Conservation (phyloP, 257 asterid genomes). For the Penstemon davidsonii region DNA sequence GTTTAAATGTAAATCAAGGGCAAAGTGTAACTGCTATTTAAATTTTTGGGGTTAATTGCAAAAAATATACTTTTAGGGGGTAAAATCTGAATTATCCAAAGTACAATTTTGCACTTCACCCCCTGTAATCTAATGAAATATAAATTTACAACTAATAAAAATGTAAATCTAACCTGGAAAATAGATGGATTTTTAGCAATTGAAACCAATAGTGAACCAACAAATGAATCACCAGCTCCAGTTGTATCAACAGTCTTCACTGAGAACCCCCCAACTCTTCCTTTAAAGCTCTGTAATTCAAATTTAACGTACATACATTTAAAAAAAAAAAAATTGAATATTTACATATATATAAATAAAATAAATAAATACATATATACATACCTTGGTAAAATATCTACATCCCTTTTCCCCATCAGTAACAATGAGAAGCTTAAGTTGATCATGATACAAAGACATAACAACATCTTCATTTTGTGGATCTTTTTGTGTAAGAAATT, state of each 20-base stretch:
- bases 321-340: no score
- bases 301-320: no score
- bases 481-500: conserved; percentile 83
- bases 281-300: conserved; percentile 63
- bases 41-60: no score
- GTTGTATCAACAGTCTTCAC: conserved; percentile 93
- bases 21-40: no score
- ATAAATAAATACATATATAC: background rate
- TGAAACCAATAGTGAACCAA: conserved; percentile 81
- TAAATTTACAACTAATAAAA: no score
- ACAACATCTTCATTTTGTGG: conserved; percentile 86
- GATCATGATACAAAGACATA: conserved; percentile 75
- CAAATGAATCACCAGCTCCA: conserved; percentile 99
- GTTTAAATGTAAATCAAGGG: no score
- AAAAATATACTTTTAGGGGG: no score
- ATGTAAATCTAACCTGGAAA: conserved; percentile 49
- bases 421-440: conserved; percentile 81
- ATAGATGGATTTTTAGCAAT: conserved; percentile 69
- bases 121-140: no score
- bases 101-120: no score
- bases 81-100: background rate
- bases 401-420: conserved; percentile 98
- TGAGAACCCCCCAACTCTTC: conserved; percentile 81
- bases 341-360: no score
- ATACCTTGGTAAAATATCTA: conserved; percentile 93